A percentile compares a stretch with the other conserved stretches of the same genome.
These are phyloP conservation scores for Erythrophleum ivorense DNA, from an alignment of 331 rosid genomes.

Conservation along the genomic window DNA sequence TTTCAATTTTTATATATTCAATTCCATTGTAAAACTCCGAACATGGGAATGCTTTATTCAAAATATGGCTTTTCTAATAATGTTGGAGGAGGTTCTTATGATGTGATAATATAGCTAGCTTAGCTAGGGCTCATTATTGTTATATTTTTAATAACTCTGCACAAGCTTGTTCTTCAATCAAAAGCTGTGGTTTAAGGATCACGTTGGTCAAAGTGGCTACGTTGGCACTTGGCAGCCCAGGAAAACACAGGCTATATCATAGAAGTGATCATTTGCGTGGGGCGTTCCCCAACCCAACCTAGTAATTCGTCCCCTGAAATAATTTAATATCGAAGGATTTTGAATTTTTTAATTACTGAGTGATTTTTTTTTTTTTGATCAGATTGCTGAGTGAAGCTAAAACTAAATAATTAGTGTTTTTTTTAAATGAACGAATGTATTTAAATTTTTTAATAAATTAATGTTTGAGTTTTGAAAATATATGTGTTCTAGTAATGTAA, in stretches of 20 bases:
- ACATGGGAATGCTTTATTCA: neutral
- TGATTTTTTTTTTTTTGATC: too few relatives aligned
- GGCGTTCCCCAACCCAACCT: neutral
- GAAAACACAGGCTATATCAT: constrained; percentile 33
- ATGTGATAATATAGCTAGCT: neutral
- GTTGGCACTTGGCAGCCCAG: constrained; percentile 27
- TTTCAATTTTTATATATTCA: too few relatives aligned
- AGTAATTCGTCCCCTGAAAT: neutral
- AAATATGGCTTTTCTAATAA: neutral
- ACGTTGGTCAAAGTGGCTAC: constrained; percentile 30
- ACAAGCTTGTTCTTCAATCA: neutral
- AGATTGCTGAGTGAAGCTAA: too few relatives aligned
- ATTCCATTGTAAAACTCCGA: too few relatives aligned
- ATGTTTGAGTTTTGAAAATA: too few relatives aligned
- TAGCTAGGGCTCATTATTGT: neutral
- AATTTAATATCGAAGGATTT: neutral
- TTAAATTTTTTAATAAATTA: too few relatives aligned
- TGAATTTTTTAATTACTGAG: too few relatives aligned
- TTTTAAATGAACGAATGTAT: too few relatives aligned
- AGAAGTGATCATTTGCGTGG: constrained; percentile 35
- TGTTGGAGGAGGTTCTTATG: neutral
- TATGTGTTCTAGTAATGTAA: too few relatives aligned
- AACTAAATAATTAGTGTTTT: too few relatives aligned
- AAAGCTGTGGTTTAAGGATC: neutral
- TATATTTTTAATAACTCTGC: neutral